Evolutionary conservation across 768 basidiomycete genomes (phyloP), one percentile per base, ranked within the genome.

Genomic region (Tylopilus sp.): DNA sequence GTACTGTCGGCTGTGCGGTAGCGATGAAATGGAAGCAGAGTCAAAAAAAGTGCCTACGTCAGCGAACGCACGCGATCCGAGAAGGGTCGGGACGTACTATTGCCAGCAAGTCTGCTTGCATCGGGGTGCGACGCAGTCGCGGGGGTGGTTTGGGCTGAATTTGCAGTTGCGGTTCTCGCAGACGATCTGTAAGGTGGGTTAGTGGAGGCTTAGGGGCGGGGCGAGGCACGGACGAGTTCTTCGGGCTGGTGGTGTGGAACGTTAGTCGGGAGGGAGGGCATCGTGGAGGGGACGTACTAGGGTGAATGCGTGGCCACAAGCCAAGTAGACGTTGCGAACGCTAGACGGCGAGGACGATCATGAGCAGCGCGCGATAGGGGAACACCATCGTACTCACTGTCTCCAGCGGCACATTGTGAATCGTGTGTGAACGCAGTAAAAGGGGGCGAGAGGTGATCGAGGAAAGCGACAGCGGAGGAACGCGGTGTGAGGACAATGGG

Each of bases 131-230:
- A 53, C 63, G 48, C 82, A 83, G 31, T 61, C 65, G 1, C 52
- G 52, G 0, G 79, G 78, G 55, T 84, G 83, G 48, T 66, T 71
- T 0, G 81, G 74, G 46, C 82, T 84, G 61, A 84, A 83, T 52
- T 71, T 80, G 68, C 84, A 85, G 41, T 68, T 70, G 29, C 57
- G 55, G 50, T 64, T 71, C 12, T 75, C 70, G 64, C 83, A 84
- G 36, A 61, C 54, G 38, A 82, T 65, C 83, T 84, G 63, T 34
- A n/a, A 24, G n/a, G 11, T 41, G 40, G 22, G 42, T 65, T 29
- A 59, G 61, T 33, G 45, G 41, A 19, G 34, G 31, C 24, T 38
- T 30, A 41, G 9, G 41, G 25, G 10, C 13, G 25, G 7, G 1
- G 21, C 47, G 22, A n/a, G n/a, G n/a, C n/a, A 60, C 54, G 57